A percentile compares a stretch with the other conserved stretches of the same genome.
Evolutionary conservation across 345 rosid genomes (phyloP).

Genomic region (Rhodamnia argentea): DNA sequence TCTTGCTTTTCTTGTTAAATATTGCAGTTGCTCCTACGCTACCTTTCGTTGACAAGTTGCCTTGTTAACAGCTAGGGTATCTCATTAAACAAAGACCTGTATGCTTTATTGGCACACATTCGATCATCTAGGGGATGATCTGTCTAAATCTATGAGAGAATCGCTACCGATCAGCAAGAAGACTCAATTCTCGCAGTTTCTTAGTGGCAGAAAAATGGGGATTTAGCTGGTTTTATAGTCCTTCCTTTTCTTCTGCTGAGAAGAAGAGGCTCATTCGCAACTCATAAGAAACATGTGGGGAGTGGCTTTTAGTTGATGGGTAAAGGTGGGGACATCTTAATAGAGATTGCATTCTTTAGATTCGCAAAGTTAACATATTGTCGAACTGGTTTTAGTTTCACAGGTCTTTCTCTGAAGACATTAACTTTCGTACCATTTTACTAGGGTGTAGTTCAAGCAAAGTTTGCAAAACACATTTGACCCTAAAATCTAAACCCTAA

Average conservation of each 20-base stretch:
- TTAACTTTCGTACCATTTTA: background rate
- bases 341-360: background rate
- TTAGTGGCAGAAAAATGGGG: background rate
- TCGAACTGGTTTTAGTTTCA: background rate
- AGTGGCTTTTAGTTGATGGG: background rate
- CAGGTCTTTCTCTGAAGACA: background rate
- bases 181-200: background rate
- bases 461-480: background rate
- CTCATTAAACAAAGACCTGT: background rate
- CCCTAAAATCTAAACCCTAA: no score
- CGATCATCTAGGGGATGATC: background rate
- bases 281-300: background rate
- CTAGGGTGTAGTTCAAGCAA: background rate
- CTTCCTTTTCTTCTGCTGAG: background rate
- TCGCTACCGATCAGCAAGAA: background rate
- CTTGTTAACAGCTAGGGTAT: background rate
- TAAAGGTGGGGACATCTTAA: background rate
- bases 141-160: background rate
- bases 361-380: background rate
- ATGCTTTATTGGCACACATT: background rate
- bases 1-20: constrained; percentile 5
- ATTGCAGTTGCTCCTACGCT: constrained; percentile 8
- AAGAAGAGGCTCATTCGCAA: background rate
- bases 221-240: background rate
- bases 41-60: background rate